Evolutionary conservation across 257 asterid species (phyloP).

Genomic region (Solanum virginianum): DNA sequence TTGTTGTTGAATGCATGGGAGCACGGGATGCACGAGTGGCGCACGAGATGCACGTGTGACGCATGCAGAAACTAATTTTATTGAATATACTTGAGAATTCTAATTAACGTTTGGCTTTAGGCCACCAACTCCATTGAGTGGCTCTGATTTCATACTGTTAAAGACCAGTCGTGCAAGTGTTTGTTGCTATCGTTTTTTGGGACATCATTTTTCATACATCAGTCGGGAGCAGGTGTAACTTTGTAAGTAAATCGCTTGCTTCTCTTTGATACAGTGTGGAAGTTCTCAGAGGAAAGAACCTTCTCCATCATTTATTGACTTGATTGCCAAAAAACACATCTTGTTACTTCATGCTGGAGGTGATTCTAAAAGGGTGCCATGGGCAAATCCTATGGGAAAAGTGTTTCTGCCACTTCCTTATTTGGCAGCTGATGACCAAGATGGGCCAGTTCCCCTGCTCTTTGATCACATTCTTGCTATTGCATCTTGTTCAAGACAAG

Average conservation of each 20-base stretch:
- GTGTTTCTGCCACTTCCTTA: conserved; percentile 93
- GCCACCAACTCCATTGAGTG: background rate
- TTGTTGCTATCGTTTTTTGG: conserved; percentile 2
- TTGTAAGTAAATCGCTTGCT: conserved; percentile 8
- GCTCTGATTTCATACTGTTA: background rate
- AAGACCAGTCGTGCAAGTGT: background rate
- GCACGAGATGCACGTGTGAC: background rate
- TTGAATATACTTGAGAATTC: background rate
- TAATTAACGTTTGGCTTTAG: background rate
- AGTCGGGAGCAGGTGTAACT: conserved; percentile 32
- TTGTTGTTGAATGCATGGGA: background rate
- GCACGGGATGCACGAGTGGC: background rate
- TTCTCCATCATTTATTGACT: conserved; percentile 36
- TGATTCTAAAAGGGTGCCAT: conserved; percentile 96
- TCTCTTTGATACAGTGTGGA: conserved; percentile 15
- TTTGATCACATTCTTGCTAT: conserved; percentile 95
- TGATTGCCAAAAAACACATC: conserved; percentile 58
- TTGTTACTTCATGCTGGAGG: conserved; percentile 96
- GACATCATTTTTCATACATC: conserved; percentile 8
- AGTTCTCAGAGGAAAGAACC: conserved; percentile 23
- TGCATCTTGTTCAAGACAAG: conserved; percentile 88
- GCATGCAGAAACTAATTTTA: background rate
- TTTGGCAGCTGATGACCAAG: conserved; percentile 87
- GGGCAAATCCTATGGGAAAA: conserved; percentile 99
- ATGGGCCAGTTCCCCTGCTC: conserved; percentile 89